Evolutionary conservation across 1,139 yeast species (phyloP).

Genomic region (Magnusiomyces tetraspermus): DNA sequence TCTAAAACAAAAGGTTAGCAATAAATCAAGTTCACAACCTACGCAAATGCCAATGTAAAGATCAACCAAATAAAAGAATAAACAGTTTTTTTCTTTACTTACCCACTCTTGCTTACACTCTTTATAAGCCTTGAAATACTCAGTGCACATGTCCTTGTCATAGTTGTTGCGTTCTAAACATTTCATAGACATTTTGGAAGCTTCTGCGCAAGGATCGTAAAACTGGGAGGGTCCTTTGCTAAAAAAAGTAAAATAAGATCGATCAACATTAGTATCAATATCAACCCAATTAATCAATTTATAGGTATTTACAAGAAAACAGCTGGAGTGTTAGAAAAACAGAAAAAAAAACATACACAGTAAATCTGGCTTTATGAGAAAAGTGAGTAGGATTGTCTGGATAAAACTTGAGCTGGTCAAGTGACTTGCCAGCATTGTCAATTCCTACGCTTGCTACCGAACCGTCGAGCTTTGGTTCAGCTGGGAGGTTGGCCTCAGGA

Average conservation of each 20-base stretch:
- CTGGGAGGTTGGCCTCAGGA: neutral
- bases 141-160: constrained; percentile 67
- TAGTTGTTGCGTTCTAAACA: constrained; percentile 72
- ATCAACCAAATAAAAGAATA: neutral
- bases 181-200: constrained; percentile 73
- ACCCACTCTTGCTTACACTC: constrained; percentile 85
- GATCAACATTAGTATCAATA: constrained; percentile 6
- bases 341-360: constrained; percentile 24
- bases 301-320: neutral
- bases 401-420: constrained; percentile 41
- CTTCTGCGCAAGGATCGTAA: constrained; percentile 89
- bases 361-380: constrained; percentile 51
- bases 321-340: too few species aligned
- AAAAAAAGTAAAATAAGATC: too few species aligned
- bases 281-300: neutral
- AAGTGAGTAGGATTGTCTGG: constrained; percentile 73
- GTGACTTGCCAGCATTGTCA: neutral
- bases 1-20: neutral
- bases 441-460: constrained; percentile 1
- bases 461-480: neutral
- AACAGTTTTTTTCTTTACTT: neutral
- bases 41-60: neutral
- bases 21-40: neutral
- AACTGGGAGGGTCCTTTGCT: constrained; percentile 68
- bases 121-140: constrained; percentile 82